A percentile compares a stretch with the other conserved stretches of the same genome.
Conservation (phyloP, 169 alveolate genomes). For the Plasmodium yoelii region DNA sequence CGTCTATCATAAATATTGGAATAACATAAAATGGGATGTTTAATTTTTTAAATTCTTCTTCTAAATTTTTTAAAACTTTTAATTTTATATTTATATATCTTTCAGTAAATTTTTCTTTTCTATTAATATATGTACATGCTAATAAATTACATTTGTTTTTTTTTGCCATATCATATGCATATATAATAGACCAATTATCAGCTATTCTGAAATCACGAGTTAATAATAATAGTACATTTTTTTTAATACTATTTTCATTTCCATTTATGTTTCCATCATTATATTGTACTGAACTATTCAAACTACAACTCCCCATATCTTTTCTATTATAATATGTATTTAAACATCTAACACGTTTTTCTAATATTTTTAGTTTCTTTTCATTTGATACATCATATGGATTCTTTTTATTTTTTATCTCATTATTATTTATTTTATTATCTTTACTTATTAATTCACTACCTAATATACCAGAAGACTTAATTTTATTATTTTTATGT, state of each 20-base stretch:
- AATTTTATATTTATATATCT: slow-evolving; percentile 45
- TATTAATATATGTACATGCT: slow-evolving; percentile 59
- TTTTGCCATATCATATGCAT: slow-evolving; percentile 46
- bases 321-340: slow-evolving; percentile 20
- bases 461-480: neutral
- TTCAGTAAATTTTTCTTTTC: slow-evolving; percentile 47
- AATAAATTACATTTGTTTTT: slow-evolving; percentile 24
- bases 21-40: slow-evolving; percentile 75
- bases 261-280: neutral
- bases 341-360: slow-evolving; percentile 37
- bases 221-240: slow-evolving; percentile 23
- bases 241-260: neutral
- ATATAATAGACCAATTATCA: slow-evolving; percentile 56
- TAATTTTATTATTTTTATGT: neutral
- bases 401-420: slow-evolving; percentile 44
- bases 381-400: slow-evolving; percentile 47
- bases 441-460: neutral
- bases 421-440: neutral
- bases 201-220: slow-evolving; percentile 53
- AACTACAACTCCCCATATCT: neutral
- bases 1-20: slow-evolving; percentile 59
- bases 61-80: slow-evolving; percentile 68
- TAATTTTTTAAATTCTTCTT: slow-evolving; percentile 22
- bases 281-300: neutral
- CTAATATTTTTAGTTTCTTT: slow-evolving; percentile 30